Base-by-base conservation (phyloP, 2,329 filamentous ascomycete genomes). In the Curvularia spicifera region DNA sequence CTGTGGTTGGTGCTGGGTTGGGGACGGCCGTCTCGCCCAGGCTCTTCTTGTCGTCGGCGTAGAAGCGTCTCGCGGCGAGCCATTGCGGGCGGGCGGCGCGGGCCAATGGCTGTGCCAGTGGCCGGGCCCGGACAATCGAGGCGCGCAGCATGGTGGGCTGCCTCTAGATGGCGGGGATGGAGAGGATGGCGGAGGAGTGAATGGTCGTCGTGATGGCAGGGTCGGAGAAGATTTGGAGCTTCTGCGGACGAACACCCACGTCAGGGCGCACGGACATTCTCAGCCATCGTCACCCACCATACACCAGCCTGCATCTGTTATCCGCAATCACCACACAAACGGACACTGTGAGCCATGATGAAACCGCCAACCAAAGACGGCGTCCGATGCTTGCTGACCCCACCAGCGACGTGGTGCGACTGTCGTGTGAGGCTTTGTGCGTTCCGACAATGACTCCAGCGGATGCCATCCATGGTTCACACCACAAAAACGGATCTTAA, bases 111-210 rank as follows among this genome's bases (percentile, higher is more conserved):
- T 71, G 65, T 61, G 68, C 78, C 75, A 78, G 78, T 76, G 79
- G 72, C 70, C 78, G 65, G 70, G 75, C 82, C 72, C 80, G 76
- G 65, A 81, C 76, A 76, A 84, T 77, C 71, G 82, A 82, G 70
- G 79, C 80, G 77, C 83, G 83, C 81, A 85, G 81, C 83, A 85
- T 85, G 69, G 72, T 80, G 78, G 74, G 80, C 81, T 78, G 78
- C 72, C 71, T 70, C 67, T 65, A 64, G 66, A 67, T 68, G 64
- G 67, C 63, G 63, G 53, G 52, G 61, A 68, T 65, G 66, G 59
- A 43, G 60, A 55, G 56, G 59, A 13, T 31, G 28, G 29, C 18
- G 40, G 40, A 24, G 40, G 40, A 15, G 59, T 53, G 51, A 51
- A 61, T 55, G 63, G 33, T 61, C 57, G 49, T 65, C 53, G 56